Evolutionary conservation across 805 yeast genomes (phyloP).

Genomic region (Lipomyces lipofer): DNA sequence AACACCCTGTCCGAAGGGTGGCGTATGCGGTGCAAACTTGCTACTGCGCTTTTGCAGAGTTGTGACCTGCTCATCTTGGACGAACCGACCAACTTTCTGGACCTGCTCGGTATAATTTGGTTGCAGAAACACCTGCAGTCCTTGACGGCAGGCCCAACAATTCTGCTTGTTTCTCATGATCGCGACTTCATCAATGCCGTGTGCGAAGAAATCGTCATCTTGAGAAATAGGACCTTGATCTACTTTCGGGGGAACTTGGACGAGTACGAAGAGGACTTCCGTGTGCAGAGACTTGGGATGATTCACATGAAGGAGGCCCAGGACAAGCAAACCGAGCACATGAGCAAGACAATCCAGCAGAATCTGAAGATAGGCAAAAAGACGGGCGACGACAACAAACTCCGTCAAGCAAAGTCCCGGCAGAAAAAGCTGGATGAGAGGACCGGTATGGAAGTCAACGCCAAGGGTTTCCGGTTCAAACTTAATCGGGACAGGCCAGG

Average conservation of each 20-base stretch:
- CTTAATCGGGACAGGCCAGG: not conserved
- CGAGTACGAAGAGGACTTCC: constrained; percentile 1
- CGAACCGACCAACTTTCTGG: constrained; percentile 98
- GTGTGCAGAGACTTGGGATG: not conserved
- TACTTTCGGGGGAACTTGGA: not conserved
- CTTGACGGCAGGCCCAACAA: not conserved
- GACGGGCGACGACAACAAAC: not conserved
- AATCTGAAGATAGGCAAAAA: not conserved
- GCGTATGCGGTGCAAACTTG: not conserved
- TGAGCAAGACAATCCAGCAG: not conserved
- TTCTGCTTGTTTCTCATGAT: constrained; percentile 4
- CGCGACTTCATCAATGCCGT: not conserved
- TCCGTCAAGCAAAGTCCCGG: constrained; percentile 1
- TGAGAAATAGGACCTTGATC: not conserved
- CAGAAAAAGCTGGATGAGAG: constrained; percentile 4
- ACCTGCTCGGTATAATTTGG: constrained; percentile 42
- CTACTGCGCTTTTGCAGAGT: not conserved
- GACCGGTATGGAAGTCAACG: not conserved
- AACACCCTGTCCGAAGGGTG: not conserved
- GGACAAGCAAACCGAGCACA: not conserved
- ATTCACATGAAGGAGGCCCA: not conserved
- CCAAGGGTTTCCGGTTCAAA: constrained; percentile 2
- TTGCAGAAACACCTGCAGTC: not conserved
- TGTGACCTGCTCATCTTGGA: constrained; percentile 71
- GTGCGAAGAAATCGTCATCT: not conserved